phyloP scores from a whole-genome alignment of 106 monocot species.

The Dactylorhiza incarnata region DNA sequence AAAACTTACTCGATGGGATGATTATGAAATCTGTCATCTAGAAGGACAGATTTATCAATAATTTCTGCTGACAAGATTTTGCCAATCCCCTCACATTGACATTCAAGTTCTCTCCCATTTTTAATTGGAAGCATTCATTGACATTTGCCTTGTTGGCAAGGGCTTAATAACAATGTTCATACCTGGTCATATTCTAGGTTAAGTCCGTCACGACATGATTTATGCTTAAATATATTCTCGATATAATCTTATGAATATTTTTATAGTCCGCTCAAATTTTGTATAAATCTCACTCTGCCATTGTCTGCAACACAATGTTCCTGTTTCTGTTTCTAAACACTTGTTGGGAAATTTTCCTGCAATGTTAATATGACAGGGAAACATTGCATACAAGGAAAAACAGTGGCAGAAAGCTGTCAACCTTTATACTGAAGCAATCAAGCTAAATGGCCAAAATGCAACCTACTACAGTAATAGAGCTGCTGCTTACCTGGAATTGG shows the following conservation, averaged over 20 bases:
- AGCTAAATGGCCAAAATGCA: constrained; percentile 68
- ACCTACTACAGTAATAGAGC: constrained; percentile 93
- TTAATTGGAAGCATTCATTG: background rate
- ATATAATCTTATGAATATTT: background rate
- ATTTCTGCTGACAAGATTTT: background rate
- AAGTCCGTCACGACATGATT: background rate
- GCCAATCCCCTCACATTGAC: background rate
- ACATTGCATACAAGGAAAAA: constrained; percentile 82
- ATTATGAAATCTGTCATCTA: background rate
- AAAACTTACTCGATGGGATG: background rate
- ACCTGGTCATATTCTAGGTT: background rate
- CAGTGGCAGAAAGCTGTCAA: constrained; percentile 84
- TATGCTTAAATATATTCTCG: background rate
- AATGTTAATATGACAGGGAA: constrained; percentile 45
- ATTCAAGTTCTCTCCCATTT: background rate
- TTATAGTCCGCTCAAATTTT: background rate
- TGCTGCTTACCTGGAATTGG: constrained; percentile 88
- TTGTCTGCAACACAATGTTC: background rate
- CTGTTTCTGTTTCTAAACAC: background rate
- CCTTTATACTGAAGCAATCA: constrained; percentile 94
- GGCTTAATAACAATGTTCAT: background rate
- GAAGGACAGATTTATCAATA: background rate
- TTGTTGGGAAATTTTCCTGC: background rate
- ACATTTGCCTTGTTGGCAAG: background rate
- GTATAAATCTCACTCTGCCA: background rate